phyloP scores from a whole-genome alignment of 495 filamentous ascomycete species.

The Lindgomyces ingoldianus region DNA sequence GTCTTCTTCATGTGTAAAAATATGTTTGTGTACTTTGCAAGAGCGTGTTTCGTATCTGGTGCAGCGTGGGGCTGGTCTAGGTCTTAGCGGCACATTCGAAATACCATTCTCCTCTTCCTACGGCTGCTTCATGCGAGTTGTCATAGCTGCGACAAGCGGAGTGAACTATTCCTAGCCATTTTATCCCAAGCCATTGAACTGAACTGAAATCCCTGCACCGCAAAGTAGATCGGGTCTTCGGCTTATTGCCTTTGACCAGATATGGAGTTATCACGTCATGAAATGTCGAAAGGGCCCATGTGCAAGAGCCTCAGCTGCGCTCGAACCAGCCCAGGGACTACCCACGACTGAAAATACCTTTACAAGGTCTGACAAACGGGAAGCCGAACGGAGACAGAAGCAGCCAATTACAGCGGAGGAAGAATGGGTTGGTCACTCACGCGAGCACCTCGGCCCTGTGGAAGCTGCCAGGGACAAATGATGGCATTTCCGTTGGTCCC shows the following conservation, averaged over 20 bases:
- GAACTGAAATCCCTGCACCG: too few species aligned
- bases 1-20: slow-evolving; percentile 28
- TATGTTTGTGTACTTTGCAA: slow-evolving; percentile 30
- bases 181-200: too few species aligned
- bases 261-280: too few species aligned
- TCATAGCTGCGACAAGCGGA: not conserved
- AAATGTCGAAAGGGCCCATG: too few species aligned
- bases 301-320: too few species aligned
- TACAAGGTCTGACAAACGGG: too few species aligned
- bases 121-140: not conserved
- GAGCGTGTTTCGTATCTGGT: slow-evolving; percentile 24
- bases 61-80: slow-evolving; percentile 33
- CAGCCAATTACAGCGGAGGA: not conserved
- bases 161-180: too few species aligned
- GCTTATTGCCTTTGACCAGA: too few species aligned
- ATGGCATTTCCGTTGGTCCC: not conserved
- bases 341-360: too few species aligned
- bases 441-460: slow-evolving; percentile 11
- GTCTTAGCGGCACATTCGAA: slow-evolving; percentile 32
- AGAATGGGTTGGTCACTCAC: not conserved
- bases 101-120: slow-evolving; percentile 35
- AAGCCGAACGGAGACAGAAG: too few species aligned
- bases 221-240: too few species aligned
- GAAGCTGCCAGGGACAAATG: not conserved
- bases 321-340: too few species aligned